Conservation (phyloP, 345 rosid genomes). For the Citrus glauca region DNA sequence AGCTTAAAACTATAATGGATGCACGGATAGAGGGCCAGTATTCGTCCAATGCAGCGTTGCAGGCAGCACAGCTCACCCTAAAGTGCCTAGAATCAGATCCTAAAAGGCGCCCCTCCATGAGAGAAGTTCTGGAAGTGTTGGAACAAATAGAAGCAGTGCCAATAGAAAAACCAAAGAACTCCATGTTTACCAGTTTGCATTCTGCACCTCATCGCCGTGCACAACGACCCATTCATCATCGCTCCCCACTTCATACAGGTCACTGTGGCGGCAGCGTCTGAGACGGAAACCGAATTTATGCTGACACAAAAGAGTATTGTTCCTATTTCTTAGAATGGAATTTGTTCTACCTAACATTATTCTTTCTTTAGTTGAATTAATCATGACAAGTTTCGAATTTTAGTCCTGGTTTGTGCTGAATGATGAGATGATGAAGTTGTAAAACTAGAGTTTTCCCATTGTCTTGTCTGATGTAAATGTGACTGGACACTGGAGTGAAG, state of each 20-base stretch:
- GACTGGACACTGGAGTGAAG: neutral
- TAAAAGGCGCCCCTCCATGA: constrained; percentile 52
- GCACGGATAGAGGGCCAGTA: constrained; percentile 46
- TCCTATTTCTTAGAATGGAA: neutral
- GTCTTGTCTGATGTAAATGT: neutral
- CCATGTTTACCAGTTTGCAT: constrained; percentile 2
- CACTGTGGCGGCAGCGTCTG: neutral
- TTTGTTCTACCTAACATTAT: neutral
- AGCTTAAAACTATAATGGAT: constrained; percentile 45
- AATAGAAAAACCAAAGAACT: constrained; percentile 16
- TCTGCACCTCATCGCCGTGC: constrained; percentile 1
- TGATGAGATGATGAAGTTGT: neutral
- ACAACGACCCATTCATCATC: constrained; percentile 8
- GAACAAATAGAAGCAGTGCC: constrained; percentile 37
- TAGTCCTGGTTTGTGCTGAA: neutral
- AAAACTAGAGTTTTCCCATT: neutral
- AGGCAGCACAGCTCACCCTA: constrained; percentile 37
- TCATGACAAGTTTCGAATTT: neutral
- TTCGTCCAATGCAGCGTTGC: constrained; percentile 39
- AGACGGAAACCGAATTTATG: neutral
- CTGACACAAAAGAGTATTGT: neutral
- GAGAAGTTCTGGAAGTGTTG: constrained; percentile 43
- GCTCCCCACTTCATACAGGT: constrained; percentile 4
- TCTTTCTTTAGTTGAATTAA: neutral
- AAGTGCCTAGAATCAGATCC: constrained; percentile 49